These are phyloP conservation scores for Rutstroemia sp. DNA, from an alignment of 2,329 filamentous ascomycete genomes.

Conservation along the genomic window DNA sequence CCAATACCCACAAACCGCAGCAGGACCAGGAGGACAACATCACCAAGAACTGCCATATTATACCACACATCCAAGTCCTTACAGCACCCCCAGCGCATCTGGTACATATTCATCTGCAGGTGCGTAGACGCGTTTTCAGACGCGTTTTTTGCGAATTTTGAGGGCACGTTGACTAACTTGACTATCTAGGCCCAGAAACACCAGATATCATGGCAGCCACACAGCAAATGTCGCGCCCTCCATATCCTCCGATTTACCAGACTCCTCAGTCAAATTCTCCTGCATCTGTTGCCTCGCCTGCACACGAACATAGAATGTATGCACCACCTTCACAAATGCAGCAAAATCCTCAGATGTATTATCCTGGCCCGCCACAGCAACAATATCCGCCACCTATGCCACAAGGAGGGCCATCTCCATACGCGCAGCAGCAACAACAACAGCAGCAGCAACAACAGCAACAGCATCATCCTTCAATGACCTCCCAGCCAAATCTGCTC, in stretches of 20 bases:
- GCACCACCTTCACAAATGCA: constrained; percentile 72
- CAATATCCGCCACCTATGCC: constrained; percentile 59
- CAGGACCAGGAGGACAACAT: constrained; percentile 53
- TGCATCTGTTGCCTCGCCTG: constrained; percentile 83
- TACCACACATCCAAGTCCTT: constrained; percentile 71
- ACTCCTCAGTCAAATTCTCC: constrained; percentile 94
- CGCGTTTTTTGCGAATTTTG: constrained; percentile 11
- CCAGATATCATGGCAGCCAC: constrained; percentile 61
- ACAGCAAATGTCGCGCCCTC: constrained; percentile 59
- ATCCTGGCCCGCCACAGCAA: constrained; percentile 41
- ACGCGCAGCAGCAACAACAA: constrained; percentile 47
- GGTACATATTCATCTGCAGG: constrained; percentile 84
- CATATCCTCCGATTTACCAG: constrained; percentile 85
- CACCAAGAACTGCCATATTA: constrained; percentile 69
- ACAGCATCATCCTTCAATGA: constrained; percentile 48
- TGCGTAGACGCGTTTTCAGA: constrained; percentile 34
- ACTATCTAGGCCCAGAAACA: constrained; percentile 39
- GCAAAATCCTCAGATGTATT: constrained; percentile 75
- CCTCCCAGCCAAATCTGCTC: constrained; percentile 58
- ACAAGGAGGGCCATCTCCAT: constrained; percentile 53
- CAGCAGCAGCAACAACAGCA: constrained; percentile 25
- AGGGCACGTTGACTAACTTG: constrained; percentile 11
- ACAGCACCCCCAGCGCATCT: constrained; percentile 73
- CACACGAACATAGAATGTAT: constrained; percentile 86
- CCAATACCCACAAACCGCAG: constrained; percentile 61